Base-by-base conservation (phyloP, 345 rosid genomes). In the Aquilaria sinensis region DNA sequence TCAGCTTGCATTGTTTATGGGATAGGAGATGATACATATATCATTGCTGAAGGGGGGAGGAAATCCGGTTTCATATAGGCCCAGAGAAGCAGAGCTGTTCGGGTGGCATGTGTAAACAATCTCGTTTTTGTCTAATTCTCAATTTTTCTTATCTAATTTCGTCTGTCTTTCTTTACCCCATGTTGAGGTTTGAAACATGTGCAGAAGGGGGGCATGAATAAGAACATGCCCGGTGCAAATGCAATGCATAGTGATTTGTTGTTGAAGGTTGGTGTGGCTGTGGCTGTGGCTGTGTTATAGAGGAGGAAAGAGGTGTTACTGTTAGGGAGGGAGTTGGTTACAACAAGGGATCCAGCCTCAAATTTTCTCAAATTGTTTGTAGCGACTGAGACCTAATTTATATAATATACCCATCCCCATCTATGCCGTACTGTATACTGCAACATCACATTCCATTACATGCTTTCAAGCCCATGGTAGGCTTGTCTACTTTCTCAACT, bases 221-320 rank as follows among this genome's bases (percentile, higher is more conserved):
- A 51, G 77, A 68, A 54, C 57, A 78, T 75, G 83, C 79, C 60
- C 52, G 53, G 64, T 74, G 60, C 60, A 56, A 23, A 31, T 69
- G 77, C 73, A 75, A 72, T 63, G 71, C 56, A 71, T 69, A 75
- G 74, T 57, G 69, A 55, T 57, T 23, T 3, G 9, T 57, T 60
- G 34, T 51, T 62, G 61, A 71, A 37, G 43, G 43, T 70, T 59
- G 76, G 77, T 78, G 71, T 78, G 68, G 80, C 66, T 75, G 75
- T 58, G 80, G 77, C 41, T 57, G 70, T 66, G 72, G 62, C 31
- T 66, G 65, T 68, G 56, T 57, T 58, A 67, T 11, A 45, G 32
- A 64, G 64, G 58, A 14, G 53, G 62, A 54, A 66, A 60, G 37
- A 51, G 16, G 52, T 16, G 37, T 23, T 47, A 41, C 16, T 47